Evolutionary conservation across 306 rosid genomes (phyloP).

Genomic region (Casuarina glauca): DNA sequence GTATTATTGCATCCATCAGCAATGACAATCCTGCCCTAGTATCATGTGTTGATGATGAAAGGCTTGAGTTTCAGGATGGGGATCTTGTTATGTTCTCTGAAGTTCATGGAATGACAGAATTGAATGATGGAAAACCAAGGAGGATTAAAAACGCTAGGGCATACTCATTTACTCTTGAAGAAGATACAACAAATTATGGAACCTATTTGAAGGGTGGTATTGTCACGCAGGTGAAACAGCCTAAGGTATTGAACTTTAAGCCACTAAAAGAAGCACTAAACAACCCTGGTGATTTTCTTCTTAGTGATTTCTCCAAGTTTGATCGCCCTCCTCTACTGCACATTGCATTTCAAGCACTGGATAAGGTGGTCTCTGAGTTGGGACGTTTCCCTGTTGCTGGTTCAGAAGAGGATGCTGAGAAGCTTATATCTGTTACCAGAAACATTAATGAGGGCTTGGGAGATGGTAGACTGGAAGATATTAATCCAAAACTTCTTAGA

Average conservation of each 20-base stretch:
- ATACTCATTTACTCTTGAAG: conserved; percentile 76
- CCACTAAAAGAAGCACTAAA: conserved; percentile 62
- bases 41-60: conserved; percentile 86
- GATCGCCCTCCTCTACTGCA: conserved; percentile 79
- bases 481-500: conserved; percentile 70
- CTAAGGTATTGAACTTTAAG: conserved; percentile 76
- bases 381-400: conserved; percentile 80
- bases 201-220: conserved; percentile 78
- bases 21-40: conserved; percentile 76
- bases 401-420: conserved; percentile 76
- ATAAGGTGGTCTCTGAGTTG: conserved; percentile 57
- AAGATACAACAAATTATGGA: conserved; percentile 75
- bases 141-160: conserved; percentile 70
- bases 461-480: conserved; percentile 67
- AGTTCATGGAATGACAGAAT: conserved; percentile 84
- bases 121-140: conserved; percentile 86
- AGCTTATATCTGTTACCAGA: conserved; percentile 57
- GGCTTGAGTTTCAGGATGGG: conserved; percentile 93
- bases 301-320: conserved; percentile 86
- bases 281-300: conserved; percentile 84
- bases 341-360: conserved; percentile 77
- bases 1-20: conserved; percentile 82
- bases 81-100: conserved; percentile 90
- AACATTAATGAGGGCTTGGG: conserved; percentile 53
- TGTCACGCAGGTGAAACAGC: conserved; percentile 81